A percentile compares a stretch with the other conserved stretches of the same genome.
phyloP scores from a whole-genome alignment of 2,329 filamentous ascomycete species.

The Cytospora piceicola region DNA sequence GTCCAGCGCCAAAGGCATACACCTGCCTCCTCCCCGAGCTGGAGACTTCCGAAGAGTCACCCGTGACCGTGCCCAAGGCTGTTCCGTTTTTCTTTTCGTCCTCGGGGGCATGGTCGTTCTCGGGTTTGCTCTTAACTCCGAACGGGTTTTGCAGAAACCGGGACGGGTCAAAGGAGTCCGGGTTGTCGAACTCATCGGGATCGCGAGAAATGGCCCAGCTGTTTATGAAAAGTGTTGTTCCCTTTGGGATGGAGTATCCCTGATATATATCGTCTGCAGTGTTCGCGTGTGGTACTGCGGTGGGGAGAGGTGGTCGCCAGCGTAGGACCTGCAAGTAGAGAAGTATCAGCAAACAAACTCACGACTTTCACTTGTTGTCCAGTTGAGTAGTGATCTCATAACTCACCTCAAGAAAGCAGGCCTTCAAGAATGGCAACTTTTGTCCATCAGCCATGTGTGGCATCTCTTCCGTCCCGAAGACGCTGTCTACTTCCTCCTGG shows the following conservation, averaged over 20 bases:
- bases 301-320: constrained; percentile 32
- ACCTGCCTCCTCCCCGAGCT: constrained; percentile 13
- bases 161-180: constrained; percentile 30
- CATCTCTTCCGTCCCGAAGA: constrained; percentile 23
- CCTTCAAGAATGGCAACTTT: constrained; percentile 31
- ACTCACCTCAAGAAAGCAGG: constrained; percentile 32
- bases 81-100: neutral
- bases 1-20: constrained; percentile 25
- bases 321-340: constrained; percentile 24
- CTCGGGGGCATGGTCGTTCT: neutral
- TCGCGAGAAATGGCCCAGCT: constrained; percentile 31
- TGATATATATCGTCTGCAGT: constrained; percentile 31
- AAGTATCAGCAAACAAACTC: neutral
- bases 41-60: constrained; percentile 3
- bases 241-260: constrained; percentile 29
- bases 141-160: constrained; percentile 30
- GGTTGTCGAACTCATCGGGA: constrained; percentile 29
- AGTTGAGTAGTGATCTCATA: neutral
- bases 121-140: constrained; percentile 21
- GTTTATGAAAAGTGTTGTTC: constrained; percentile 29
- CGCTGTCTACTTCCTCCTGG: constrained; percentile 31
- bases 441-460: constrained; percentile 23
- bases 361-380: too few relatives aligned
- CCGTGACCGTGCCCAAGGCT: neutral
- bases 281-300: constrained; percentile 27